Evolutionary conservation across 106 monocot species (phyloP).

Genomic region (Dendrobium officinale): DNA sequence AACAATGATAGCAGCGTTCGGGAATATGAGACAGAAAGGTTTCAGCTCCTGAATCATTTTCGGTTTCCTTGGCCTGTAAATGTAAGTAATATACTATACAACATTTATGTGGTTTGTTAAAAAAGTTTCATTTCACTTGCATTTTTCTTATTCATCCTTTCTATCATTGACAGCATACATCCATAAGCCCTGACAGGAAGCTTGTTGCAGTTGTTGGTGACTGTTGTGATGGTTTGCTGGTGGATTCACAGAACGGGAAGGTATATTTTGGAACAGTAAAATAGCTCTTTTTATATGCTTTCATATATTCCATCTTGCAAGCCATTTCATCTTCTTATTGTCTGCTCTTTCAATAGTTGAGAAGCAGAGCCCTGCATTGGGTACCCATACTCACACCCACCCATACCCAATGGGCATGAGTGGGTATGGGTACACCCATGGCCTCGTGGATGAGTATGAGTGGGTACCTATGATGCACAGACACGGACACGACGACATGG

Average conservation of each 20-base stretch:
- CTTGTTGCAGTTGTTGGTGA: constrained; percentile 66
- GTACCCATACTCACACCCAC: too few species aligned
- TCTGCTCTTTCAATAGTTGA: too few species aligned
- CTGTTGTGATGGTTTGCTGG: constrained; percentile 51
- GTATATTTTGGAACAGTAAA: constrained; percentile 23
- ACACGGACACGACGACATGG: too few species aligned
- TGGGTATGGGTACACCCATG: too few species aligned
- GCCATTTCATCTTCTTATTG: too few species aligned
- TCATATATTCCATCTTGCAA: too few species aligned
- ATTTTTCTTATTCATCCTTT: constrained; percentile 1
- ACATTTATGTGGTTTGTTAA: not conserved
- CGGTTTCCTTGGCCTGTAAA: constrained; percentile 75
- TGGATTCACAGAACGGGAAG: constrained; percentile 63
- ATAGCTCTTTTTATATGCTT: not conserved
- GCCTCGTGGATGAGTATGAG: too few species aligned
- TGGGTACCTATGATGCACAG: too few species aligned
- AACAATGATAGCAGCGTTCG: constrained; percentile 61
- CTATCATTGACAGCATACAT: constrained; percentile 44
- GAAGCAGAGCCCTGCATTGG: too few species aligned
- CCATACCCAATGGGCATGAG: too few species aligned
- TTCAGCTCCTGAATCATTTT: constrained; percentile 62
- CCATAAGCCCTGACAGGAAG: constrained; percentile 61
- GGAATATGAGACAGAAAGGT: constrained; percentile 58
- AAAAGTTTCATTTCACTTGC: not conserved
- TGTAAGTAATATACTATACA: constrained; percentile 27